Evolutionary conservation across 2,329 filamentous ascomycete species (phyloP).

Genomic region (Trichoderma polysporum): DNA sequence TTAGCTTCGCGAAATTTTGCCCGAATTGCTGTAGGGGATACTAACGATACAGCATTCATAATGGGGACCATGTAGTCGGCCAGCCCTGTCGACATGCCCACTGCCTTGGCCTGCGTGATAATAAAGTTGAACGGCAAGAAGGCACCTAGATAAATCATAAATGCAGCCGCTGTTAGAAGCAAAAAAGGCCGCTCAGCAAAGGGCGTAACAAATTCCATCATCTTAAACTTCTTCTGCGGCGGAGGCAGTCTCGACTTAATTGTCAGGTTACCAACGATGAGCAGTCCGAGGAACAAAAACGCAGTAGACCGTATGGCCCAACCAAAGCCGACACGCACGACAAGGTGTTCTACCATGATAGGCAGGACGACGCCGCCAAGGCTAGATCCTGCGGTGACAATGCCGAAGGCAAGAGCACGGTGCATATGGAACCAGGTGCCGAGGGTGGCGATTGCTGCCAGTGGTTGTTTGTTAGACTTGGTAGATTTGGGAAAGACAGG

Average conservation of each 20-base stretch:
- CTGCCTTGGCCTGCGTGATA: not conserved
- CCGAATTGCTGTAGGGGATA: no score
- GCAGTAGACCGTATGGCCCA: not conserved
- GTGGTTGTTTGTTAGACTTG: no score
- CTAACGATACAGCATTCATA: not conserved
- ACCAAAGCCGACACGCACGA: not conserved
- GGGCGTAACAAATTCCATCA: not conserved
- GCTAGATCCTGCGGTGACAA: not conserved
- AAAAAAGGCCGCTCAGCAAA: not conserved
- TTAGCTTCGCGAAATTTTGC: no score
- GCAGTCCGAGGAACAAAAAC: not conserved
- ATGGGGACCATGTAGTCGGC: not conserved
- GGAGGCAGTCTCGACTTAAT: not conserved
- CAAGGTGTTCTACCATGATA: not conserved
- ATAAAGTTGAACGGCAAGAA: slow-evolving; percentile 1
- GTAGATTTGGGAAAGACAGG: no score
- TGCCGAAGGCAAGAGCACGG: not conserved
- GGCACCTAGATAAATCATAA: not conserved
- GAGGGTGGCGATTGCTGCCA: no score
- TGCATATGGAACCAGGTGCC: not conserved
- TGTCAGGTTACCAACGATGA: not conserved
- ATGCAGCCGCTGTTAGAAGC: not conserved
- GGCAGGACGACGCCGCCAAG: not conserved
- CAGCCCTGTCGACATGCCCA: not conserved
- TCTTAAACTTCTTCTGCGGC: not conserved